Evolutionary conservation across 768 basidiomycete species (phyloP).

Genomic region (Mycena rosella): DNA sequence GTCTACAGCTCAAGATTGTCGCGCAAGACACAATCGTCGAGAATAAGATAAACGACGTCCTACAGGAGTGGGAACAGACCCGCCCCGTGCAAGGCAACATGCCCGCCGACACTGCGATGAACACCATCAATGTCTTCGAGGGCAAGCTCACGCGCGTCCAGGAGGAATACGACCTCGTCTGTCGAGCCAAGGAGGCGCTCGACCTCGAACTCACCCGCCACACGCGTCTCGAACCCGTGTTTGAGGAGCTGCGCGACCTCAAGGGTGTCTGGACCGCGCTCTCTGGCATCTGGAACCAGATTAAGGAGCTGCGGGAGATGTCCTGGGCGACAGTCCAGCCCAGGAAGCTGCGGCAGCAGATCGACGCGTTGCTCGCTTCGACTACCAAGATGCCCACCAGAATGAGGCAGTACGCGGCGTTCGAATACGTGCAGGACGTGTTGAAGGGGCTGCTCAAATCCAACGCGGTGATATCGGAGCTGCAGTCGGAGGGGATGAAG

Average conservation of each 20-base stretch:
- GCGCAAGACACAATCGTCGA: slow-evolving; percentile 99
- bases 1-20: slow-evolving; percentile 99
- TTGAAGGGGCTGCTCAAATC: slow-evolving; percentile 89
- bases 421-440: slow-evolving; percentile 96
- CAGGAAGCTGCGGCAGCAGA: slow-evolving; percentile 92
- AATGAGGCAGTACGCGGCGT: slow-evolving; percentile 99
- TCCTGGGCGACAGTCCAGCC: slow-evolving; percentile 95
- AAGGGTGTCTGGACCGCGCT: slow-evolving; percentile 99
- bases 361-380: slow-evolving; percentile 91
- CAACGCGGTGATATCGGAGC: slow-evolving; percentile 89
- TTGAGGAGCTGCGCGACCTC: slow-evolving; percentile 95
- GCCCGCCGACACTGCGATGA: slow-evolving; percentile 96
- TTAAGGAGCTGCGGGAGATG: slow-evolving; percentile 88
- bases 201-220: slow-evolving; percentile 92
- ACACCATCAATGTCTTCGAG: slow-evolving; percentile 95
- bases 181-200: slow-evolving; percentile 96
- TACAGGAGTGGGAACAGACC: slow-evolving; percentile 94
- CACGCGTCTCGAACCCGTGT: slow-evolving; percentile 92
- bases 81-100: slow-evolving; percentile 97
- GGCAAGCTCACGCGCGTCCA: slow-evolving; percentile 89
- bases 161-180: slow-evolving; percentile 96
- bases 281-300: slow-evolving; percentile 96
- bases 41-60: slow-evolving; percentile 92
- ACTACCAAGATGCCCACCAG: slow-evolving; percentile 99
- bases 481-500: slow-evolving; percentile 97